A percentile compares a stretch with the other conserved stretches of the same genome.
These are phyloP conservation scores for Penicillium sp. DNA, from an alignment of 2,329 filamentous ascomycete genomes.

Conservation along the genomic window DNA sequence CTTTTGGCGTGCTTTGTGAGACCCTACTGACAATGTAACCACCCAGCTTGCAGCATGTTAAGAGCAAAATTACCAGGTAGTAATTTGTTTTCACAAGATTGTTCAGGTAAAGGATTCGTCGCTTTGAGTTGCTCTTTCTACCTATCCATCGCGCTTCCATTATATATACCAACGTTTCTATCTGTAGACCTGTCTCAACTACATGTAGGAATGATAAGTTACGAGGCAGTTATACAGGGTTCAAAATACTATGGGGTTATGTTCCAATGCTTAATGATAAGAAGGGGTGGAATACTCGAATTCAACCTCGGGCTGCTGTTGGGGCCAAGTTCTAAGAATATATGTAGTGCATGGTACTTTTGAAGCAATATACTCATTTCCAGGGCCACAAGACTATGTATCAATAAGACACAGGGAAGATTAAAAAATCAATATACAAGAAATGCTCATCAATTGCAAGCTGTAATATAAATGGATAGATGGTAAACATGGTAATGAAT, in stretches of 20 bases:
- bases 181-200: not conserved
- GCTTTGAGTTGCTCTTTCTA: not conserved
- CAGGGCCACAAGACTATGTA: not conserved
- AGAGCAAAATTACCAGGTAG: not conserved
- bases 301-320: not conserved
- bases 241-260: not conserved
- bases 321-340: no score
- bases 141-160: not conserved
- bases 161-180: not conserved
- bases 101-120: no score
- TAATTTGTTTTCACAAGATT: no score
- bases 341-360: not conserved
- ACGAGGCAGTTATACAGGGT: not conserved
- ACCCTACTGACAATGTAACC: not conserved
- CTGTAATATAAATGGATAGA: conserved; percentile 4
- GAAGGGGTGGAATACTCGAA: not conserved
- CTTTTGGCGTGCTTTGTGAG: not conserved
- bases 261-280: not conserved
- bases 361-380: no score
- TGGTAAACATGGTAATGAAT: conserved; percentile 4
- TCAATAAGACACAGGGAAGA: not conserved
- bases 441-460: conserved; percentile 2
- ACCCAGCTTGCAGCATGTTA: not conserved
- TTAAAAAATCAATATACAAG: not conserved
- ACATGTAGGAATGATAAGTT: no score